Evolutionary conservation across 768 basidiomycete genomes (phyloP).

Genomic region (Psilocybe tampanensis): DNA sequence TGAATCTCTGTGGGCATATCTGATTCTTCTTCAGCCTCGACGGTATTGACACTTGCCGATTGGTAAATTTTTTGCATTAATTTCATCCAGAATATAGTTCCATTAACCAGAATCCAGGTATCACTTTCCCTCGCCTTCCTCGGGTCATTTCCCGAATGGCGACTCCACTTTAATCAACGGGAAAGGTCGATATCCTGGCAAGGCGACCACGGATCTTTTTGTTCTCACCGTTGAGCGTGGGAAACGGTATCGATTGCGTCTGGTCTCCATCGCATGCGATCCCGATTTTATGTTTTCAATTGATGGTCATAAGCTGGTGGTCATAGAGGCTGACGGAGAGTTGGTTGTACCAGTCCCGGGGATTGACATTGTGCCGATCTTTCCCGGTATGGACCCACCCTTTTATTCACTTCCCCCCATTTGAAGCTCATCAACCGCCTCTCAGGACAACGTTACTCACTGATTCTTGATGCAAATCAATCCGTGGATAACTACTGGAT

Average conservation of each 20-base stretch:
- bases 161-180: constrained; percentile 41
- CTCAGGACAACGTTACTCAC: constrained; percentile 39
- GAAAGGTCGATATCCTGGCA: constrained; percentile 43
- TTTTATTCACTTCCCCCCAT: too few species aligned
- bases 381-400: too few species aligned
- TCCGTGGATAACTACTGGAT: constrained; percentile 48
- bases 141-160: constrained; percentile 18
- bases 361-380: constrained; percentile 47
- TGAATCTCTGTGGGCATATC: too few species aligned
- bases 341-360: constrained; percentile 32
- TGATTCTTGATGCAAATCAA: constrained; percentile 41
- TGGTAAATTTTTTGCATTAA: too few species aligned
- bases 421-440: neutral
- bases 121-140: constrained; percentile 25
- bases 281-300: constrained; percentile 43
- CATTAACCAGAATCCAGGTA: constrained; percentile 34
- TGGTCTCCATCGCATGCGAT: constrained; percentile 52
- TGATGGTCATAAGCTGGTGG: constrained; percentile 38
- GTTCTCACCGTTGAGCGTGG: constrained; percentile 42
- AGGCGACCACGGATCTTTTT: constrained; percentile 37
- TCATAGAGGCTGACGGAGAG: constrained; percentile 42
- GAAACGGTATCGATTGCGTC: constrained; percentile 52
- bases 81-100: neutral
- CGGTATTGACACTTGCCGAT: constrained; percentile 31
- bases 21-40: constrained; percentile 33